Conservation (phyloP, 306 rosid genomes). For the Gleditsia sinensis region DNA sequence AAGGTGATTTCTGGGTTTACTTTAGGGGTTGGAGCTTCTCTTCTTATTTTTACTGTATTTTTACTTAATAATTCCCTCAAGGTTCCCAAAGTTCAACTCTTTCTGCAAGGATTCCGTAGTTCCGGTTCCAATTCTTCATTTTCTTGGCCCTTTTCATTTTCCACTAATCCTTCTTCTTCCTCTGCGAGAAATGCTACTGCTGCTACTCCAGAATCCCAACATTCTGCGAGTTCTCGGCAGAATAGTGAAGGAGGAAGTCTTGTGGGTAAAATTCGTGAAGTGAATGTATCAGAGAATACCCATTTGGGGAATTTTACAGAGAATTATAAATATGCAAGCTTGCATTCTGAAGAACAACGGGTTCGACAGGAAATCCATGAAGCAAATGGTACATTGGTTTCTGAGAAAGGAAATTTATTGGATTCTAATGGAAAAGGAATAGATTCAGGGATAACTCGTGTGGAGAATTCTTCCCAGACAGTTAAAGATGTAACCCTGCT, state of each 20-base stretch:
- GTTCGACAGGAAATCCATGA: slow-evolving; percentile 15
- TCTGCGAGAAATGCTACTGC: background rate
- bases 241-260: slow-evolving; percentile 6
- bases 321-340: slow-evolving; percentile 38
- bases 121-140: slow-evolving; percentile 36
- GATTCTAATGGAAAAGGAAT: background rate
- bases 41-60: slow-evolving; percentile 48
- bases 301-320: slow-evolving; percentile 34
- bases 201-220: slow-evolving; percentile 19
- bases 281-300: slow-evolving; percentile 34
- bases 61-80: slow-evolving; percentile 44
- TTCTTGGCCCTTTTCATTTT: slow-evolving; percentile 46
- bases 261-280: slow-evolving; percentile 12
- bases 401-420: background rate
- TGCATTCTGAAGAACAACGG: slow-evolving; percentile 28
- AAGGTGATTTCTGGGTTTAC: slow-evolving; percentile 71
- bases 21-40: slow-evolving; percentile 62
- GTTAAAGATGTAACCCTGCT: slow-evolving; percentile 35
- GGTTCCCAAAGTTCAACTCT: slow-evolving; percentile 36
- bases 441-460: background rate
- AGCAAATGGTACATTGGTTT: slow-evolving; percentile 1
- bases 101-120: slow-evolving; percentile 45
- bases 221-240: slow-evolving; percentile 1
- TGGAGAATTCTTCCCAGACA: slow-evolving; percentile 21
- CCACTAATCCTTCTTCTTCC: slow-evolving; percentile 26